A percentile compares a stretch with the other conserved stretches of the same genome.
Conservation (phyloP, 441 rosid species). For the Gossypium davidsonii region DNA sequence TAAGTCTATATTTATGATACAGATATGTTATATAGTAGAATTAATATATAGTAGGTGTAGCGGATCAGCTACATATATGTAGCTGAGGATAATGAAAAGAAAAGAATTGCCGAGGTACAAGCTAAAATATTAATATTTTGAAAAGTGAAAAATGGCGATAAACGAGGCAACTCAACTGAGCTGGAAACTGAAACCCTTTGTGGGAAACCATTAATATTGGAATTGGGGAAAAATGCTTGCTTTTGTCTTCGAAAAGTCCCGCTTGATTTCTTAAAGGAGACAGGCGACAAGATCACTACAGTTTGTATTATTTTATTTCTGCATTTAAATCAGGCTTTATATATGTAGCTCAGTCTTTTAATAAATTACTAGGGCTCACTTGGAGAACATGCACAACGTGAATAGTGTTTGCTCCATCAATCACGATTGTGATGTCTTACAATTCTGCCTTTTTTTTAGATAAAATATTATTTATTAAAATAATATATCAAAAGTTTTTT, state of each 20-base stretch:
- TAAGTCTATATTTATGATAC: too few relatives aligned
- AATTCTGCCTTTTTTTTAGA: background rate
- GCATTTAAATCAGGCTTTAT: background rate
- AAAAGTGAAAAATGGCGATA: background rate
- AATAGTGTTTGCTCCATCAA: background rate
- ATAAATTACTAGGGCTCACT: background rate
- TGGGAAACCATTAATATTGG: slow-evolving; percentile 6
- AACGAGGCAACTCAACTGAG: slow-evolving; percentile 3
- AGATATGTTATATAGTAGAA: too few relatives aligned
- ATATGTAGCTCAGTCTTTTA: background rate
- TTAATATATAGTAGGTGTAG: background rate
- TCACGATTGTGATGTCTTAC: background rate
- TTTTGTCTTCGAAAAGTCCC: slow-evolving; percentile 1
- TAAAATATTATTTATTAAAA: background rate
- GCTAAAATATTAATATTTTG: background rate
- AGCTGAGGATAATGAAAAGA: background rate
- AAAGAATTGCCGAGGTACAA: too few relatives aligned
- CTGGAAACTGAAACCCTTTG: background rate
- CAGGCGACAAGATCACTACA: background rate
- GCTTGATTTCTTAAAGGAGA: slow-evolving; percentile 7
- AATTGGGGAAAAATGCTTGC: background rate
- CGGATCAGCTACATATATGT: background rate
- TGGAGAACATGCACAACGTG: background rate
- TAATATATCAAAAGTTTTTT: background rate
- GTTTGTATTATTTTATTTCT: background rate